Conservation (phyloP, 176 grass and related monocot species). For the Pontederia paniculata region DNA sequence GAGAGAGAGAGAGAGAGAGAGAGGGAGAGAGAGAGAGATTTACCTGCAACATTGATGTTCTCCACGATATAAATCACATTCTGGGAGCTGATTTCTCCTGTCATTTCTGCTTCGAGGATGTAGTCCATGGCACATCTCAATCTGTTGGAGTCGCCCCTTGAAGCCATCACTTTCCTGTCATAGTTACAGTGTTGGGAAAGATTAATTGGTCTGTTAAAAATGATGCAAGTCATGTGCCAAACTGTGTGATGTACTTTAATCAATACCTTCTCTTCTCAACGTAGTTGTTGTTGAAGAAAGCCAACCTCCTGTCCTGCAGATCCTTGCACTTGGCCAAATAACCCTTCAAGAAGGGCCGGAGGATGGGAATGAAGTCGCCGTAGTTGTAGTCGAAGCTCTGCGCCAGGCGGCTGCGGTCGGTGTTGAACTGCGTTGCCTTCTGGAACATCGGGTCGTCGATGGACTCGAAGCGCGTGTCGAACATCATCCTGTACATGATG, state of each 20-base stretch:
- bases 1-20: too few relatives aligned
- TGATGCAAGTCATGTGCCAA: too few relatives aligned
- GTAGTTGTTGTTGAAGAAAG: slow-evolving; percentile 13
- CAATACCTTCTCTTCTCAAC: slow-evolving; percentile 9
- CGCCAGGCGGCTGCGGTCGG: not conserved
- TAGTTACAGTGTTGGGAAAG: not conserved
- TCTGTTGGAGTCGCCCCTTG: not conserved
- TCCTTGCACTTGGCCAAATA: slow-evolving; percentile 37
- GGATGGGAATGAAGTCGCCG: slow-evolving; percentile 7
- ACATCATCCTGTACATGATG: slow-evolving; percentile 8
- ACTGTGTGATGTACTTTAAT: not conserved
- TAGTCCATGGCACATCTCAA: slow-evolving; percentile 4
- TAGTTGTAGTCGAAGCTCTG: slow-evolving; percentile 17
- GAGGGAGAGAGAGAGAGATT: too few relatives aligned
- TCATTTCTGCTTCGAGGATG: slow-evolving; percentile 14
- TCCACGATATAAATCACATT: slow-evolving; percentile 15
- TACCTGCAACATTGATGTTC: slow-evolving; percentile 18
- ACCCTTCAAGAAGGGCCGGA: slow-evolving; percentile 1
- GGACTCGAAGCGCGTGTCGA: not conserved
- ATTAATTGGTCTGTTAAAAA: not conserved
- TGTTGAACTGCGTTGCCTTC: slow-evolving; percentile 1
- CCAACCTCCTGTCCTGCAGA: slow-evolving; percentile 1
- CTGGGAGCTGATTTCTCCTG: slow-evolving; percentile 2
- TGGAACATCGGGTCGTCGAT: not conserved
- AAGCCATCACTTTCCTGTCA: slow-evolving; percentile 1